phyloP scores from a whole-genome alignment of 1,284 basidiomycete species.

The Leccinum fuscescens region DNA sequence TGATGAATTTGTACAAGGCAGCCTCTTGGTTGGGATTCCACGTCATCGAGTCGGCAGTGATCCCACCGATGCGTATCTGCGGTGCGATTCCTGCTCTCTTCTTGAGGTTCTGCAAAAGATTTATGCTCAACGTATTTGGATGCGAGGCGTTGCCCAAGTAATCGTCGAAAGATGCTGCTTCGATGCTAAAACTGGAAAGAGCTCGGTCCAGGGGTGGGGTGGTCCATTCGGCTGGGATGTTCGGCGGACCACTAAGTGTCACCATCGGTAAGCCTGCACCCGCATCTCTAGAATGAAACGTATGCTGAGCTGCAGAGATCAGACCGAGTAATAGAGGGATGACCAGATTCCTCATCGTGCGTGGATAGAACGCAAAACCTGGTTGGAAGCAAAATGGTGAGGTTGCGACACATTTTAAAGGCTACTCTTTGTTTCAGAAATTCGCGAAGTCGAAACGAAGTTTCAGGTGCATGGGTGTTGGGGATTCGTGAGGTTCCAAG shows the following conservation, averaged over 20 bases:
- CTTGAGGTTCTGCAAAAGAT: constrained; percentile 44
- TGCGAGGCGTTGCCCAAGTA: constrained; percentile 44
- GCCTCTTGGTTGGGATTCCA: constrained; percentile 40
- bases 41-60: constrained; percentile 52
- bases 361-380: neutral
- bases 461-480: too few relatives aligned
- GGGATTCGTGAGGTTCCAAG: too few relatives aligned
- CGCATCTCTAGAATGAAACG: constrained; percentile 5
- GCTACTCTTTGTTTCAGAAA: neutral
- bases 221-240: constrained; percentile 40
- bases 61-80: constrained; percentile 49
- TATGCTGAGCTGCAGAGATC: constrained; percentile 12
- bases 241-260: constrained; percentile 40
- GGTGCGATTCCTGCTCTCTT: constrained; percentile 43
- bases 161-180: constrained; percentile 36
- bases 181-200: constrained; percentile 51
- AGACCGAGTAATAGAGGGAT: constrained; percentile 1
- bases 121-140: constrained; percentile 42
- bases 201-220: constrained; percentile 43
- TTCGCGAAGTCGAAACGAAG: neutral
- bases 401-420: too few relatives aligned
- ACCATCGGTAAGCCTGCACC: constrained; percentile 16
- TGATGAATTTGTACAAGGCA: constrained; percentile 45
- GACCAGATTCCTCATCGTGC: constrained; percentile 11
- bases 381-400: neutral